These are phyloP conservation scores for Geotrichum klebahnii DNA, from an alignment of 1,139 yeast genomes.

Conservation along the genomic window DNA sequence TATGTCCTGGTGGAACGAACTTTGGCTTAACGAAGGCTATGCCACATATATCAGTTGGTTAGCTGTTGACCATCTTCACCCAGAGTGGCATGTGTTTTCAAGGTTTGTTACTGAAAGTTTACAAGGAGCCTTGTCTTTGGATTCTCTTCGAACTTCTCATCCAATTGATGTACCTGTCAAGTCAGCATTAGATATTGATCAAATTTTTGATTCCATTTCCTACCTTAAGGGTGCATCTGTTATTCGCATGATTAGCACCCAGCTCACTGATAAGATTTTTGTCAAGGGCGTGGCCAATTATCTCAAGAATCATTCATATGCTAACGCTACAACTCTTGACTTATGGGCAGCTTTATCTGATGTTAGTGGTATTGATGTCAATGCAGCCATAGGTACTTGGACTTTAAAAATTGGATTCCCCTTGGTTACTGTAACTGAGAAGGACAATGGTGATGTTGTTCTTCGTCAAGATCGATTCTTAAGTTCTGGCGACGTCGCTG, in stretches of 20 bases:
- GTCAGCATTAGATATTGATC: conserved; percentile 78
- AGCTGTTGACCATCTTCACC: conserved; percentile 70
- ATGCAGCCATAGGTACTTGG: conserved; percentile 73
- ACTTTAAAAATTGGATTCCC: conserved; percentile 82
- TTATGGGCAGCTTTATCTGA: conserved; percentile 74
- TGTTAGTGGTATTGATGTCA: conserved; percentile 71
- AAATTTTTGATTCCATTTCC: conserved; percentile 81
- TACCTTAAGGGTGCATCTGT: conserved; percentile 79
- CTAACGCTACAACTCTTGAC: conserved; percentile 74
- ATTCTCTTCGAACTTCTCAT: conserved; percentile 74
- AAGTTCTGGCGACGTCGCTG: conserved; percentile 51
- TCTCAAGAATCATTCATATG: conserved; percentile 64
- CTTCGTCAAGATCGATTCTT: conserved; percentile 46
- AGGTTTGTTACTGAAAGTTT: conserved; percentile 63
- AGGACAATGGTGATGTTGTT: conserved; percentile 22
- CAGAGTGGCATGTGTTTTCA: conserved; percentile 86
- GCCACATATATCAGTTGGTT: conserved; percentile 90
- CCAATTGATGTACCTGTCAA: conserved; percentile 83
- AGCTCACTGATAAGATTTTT: conserved; percentile 70
- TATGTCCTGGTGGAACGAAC: conserved; percentile 94
- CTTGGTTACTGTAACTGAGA: conserved; percentile 55
- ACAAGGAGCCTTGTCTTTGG: conserved; percentile 67
- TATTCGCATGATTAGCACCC: conserved; percentile 70
- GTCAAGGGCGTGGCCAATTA: conserved; percentile 74
- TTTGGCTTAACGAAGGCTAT: conserved; percentile 88